Conservation (phyloP, 179 eudicot species). For the Heliamphora pulchella region DNA sequence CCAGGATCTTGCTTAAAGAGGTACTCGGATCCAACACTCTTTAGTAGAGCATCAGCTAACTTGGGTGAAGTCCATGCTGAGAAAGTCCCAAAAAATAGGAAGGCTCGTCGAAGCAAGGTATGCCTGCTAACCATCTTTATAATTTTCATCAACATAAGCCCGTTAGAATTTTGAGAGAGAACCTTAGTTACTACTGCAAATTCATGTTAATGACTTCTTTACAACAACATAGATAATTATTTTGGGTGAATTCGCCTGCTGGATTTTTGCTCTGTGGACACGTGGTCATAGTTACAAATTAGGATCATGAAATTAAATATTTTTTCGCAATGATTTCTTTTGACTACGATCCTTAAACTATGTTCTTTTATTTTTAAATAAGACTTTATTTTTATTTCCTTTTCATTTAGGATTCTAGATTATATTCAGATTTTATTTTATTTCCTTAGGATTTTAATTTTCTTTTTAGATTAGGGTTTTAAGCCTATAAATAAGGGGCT, state of each 20-base stretch:
- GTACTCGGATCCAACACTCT: constrained; percentile 93
- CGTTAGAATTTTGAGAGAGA: background rate
- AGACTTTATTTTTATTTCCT: too few species aligned
- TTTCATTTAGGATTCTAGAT: too few species aligned
- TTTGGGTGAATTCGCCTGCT: background rate
- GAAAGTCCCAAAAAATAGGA: constrained; percentile 42
- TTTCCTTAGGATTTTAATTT: too few species aligned
- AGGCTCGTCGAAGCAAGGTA: constrained; percentile 66
- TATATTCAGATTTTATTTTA: too few species aligned
- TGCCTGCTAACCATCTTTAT: background rate
- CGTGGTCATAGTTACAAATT: background rate
- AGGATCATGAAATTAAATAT: background rate
- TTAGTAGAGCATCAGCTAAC: constrained; percentile 59
- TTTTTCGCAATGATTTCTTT: background rate
- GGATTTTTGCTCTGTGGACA: background rate
- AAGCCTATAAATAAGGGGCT: too few species aligned
- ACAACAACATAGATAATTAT: background rate
- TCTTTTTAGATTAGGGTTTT: too few species aligned
- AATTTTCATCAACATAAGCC: background rate
- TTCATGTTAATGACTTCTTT: background rate
- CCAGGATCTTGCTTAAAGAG: constrained; percentile 93
- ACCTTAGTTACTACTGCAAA: background rate
- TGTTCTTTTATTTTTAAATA: background rate
- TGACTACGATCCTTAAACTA: background rate
- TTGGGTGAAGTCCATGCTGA: constrained; percentile 31